Evolutionary conservation across 1,284 basidiomycete genomes (phyloP), one percentile per base, ranked within the genome.

Genomic region (Ceratobasidium papillatum): DNA sequence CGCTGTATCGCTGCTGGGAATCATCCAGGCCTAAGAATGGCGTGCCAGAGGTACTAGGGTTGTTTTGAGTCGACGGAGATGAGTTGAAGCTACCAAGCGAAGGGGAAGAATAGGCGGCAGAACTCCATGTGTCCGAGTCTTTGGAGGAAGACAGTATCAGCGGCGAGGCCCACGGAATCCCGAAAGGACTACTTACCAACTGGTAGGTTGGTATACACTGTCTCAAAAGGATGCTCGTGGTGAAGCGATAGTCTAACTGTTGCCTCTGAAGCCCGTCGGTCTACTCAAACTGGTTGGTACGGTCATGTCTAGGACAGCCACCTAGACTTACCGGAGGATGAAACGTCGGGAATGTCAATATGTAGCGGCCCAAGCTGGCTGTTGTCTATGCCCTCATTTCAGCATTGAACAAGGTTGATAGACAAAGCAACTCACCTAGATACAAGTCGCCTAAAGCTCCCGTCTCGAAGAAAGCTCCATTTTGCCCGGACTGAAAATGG

Each of bases 101-200:
- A 9, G 66, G 52, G 12, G 66, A 69, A 25, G 65, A 68, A 30
- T 52, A 34, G 11, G 65, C 65, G 27, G 25, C 25, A n/a, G 52
- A 43, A n/a, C 52, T 69, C 66, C 66, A 69, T 30, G 34, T 9
- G 34, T 69, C 66, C 22, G 49, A 34, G 2, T 22, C 64, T 66
- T 5, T 32, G 30, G 5, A 30, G 22, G 25, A 19, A 47, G 45
- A n/a, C 19, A 47, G 19, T n/a, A 11, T 47, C 8, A n/a, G 9
- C 19, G 19, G 9, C 45, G 19, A n/a, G 19, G 7, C 45, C 8
- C 45, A 19, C 3, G 19, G 3, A 9, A 19, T n/a, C 19, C 19
- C 3, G 19, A 47, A 27, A 5, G 49, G 22, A 4, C 22, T 3
- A 41, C 64, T 25, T n/a, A 66, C 64, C 64, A 9, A 66, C 30